phyloP scores from a whole-genome alignment of 805 yeast species.

The Cyberlindnera bimundalis region DNA sequence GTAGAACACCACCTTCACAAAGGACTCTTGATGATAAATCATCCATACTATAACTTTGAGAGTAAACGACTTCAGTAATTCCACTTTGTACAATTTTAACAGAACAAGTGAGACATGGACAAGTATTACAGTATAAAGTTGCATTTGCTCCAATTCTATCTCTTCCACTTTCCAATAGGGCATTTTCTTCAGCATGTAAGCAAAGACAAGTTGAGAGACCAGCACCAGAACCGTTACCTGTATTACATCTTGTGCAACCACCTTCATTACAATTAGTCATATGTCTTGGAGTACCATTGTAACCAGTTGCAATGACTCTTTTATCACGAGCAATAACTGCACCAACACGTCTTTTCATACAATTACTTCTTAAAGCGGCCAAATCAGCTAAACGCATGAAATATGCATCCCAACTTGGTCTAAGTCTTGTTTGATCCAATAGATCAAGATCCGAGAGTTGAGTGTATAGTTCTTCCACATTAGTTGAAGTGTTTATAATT shows the following conservation, averaged over 20 bases:
- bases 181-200: constrained; percentile 96
- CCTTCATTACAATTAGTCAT: constrained; percentile 89
- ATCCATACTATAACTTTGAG: constrained; percentile 93
- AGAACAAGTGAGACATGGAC: constrained; percentile 96
- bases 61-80: constrained; percentile 85
- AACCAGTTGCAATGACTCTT: constrained; percentile 92
- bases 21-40: constrained; percentile 66
- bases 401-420: constrained; percentile 97
- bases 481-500: constrained; percentile 47
- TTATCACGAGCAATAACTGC: constrained; percentile 87
- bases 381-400: constrained; percentile 91
- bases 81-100: constrained; percentile 95
- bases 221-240: constrained; percentile 58
- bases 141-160: constrained; percentile 68
- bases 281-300: constrained; percentile 95
- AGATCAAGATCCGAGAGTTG: constrained; percentile 42
- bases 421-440: constrained; percentile 51
- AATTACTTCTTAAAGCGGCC: constrained; percentile 89
- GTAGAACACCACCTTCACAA: constrained; percentile 63
- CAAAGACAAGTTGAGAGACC: constrained; percentile 83
- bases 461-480: constrained; percentile 35
- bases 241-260: constrained; percentile 89
- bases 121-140: constrained; percentile 87
- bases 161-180: constrained; percentile 89
- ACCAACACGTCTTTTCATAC: constrained; percentile 97